These are phyloP conservation scores for Leccinum brunneo-olivaceum DNA, from an alignment of 1,284 basidiomycete species.

Conservation along the genomic window DNA sequence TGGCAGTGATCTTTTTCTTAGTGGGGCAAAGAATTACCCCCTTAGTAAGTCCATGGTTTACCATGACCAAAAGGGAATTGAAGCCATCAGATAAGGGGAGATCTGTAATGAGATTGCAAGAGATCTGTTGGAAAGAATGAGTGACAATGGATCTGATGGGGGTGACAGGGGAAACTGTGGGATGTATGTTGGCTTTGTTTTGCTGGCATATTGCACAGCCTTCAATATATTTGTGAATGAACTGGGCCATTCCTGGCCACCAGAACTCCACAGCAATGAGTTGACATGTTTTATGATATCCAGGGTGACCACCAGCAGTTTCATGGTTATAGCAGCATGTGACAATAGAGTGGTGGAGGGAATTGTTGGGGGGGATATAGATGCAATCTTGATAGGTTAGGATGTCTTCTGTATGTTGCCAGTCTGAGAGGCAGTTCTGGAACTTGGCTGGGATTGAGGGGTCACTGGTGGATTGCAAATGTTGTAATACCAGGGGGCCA, in stretches of 20 bases:
- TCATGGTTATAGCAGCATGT: background rate
- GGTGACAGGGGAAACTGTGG: background rate
- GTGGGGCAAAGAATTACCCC: slow-evolving; percentile 7
- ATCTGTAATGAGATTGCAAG: background rate
- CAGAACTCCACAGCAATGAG: background rate
- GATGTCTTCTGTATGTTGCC: background rate
- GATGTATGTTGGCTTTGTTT: slow-evolving; percentile 7
- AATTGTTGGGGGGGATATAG: background rate
- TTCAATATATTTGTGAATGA: slow-evolving; percentile 11
- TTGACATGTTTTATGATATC: background rate
- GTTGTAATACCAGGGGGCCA: background rate
- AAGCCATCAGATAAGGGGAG: slow-evolving; percentile 5
- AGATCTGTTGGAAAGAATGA: slow-evolving; percentile 7
- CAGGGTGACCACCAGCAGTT: background rate
- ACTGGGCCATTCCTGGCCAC: slow-evolving; percentile 2
- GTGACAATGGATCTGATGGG: background rate
- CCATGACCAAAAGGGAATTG: background rate
- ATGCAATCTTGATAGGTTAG: background rate
- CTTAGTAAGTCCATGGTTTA: slow-evolving; percentile 11
- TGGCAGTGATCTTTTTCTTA: background rate
- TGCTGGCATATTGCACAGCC: slow-evolving; percentile 12
- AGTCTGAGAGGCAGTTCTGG: background rate
- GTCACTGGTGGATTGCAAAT: too few relatives aligned
- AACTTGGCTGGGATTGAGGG: background rate
- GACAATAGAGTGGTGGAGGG: background rate